Evolutionary conservation across 2,329 filamentous ascomycete species (phyloP), one percentile per base, ranked within the genome.

Genomic region (Orbilia javanica): DNA sequence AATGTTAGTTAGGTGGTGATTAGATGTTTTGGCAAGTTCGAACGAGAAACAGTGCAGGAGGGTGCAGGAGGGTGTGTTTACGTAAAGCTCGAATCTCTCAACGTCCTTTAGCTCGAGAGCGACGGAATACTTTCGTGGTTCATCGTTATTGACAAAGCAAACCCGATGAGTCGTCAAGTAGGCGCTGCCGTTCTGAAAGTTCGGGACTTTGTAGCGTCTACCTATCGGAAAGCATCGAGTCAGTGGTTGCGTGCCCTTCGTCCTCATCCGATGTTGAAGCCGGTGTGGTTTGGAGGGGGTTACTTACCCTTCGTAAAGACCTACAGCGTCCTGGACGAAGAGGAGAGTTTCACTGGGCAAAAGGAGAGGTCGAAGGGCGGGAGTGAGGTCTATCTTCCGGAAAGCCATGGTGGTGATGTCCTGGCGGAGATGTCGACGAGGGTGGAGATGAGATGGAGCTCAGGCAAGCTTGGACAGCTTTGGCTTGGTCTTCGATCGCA

Each of bases 251-350:
- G n/a, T 20, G n/a, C 36, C 29, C 20, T 15, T 57, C 1, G 27
- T 55, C 34, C 31, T 67, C 39, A 60, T 65, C 77, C 53, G 22
- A 31, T 57, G 34, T 42, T 73, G 31, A 46, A 22, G 67, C 11
- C 57, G 7, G 34, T 48, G 20, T n/a, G 20, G 13, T 10, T 3
- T 7, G 44, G 46, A 13, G 46, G 25, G 52, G 42, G 29, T 55
- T 63, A 86, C 90, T 86, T 88, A 97, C 94, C 96, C 96, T 88
- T 98, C 93, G 86, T 99, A 99, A 79, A 99, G 88, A 81, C 96
- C 96, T 82, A 99, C 94, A 84, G 93, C 94, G 87, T 98, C 94
- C 86, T 98, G 95, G 74, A 99, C 95, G 86, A 97, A 98, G 77
- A 99, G 88, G 68, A 98, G 88, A 81, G 93, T 92, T 88, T 99